Evolutionary conservation across 768 basidiomycete species (phyloP).

Genomic region (Gelatoporia subvermispora): DNA sequence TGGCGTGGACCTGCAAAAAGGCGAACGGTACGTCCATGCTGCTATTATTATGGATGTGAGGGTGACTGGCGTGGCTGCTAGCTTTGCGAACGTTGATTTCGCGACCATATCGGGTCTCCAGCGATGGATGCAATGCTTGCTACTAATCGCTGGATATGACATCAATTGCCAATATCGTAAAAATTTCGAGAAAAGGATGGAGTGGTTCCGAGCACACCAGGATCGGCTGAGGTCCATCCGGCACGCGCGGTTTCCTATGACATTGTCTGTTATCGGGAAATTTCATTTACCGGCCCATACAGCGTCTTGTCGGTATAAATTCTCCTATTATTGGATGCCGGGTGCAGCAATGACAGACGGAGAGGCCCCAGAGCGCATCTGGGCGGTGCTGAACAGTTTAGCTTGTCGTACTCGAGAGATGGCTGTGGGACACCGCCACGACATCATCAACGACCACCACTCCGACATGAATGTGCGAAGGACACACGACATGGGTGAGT

Average conservation of each 20-base stretch:
- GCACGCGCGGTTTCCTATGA: conserved; percentile 1
- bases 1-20: conserved; percentile 12
- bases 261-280: conserved; percentile 6
- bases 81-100: conserved; percentile 10
- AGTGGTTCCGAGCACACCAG: conserved; percentile 2
- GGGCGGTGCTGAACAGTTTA: conserved; percentile 7
- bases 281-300: conserved; percentile 13
- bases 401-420: conserved; percentile 10
- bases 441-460: conserved; percentile 14
- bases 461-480: conserved; percentile 10
- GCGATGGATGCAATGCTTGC: conserved; percentile 3
- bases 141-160: conserved; percentile 17
- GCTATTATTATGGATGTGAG: background rate
- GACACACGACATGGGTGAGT: conserved; percentile 7
- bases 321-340: conserved; percentile 8
- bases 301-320: conserved; percentile 2
- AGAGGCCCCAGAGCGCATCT: conserved; percentile 11
- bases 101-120: conserved; percentile 7
- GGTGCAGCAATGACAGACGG: conserved; percentile 13
- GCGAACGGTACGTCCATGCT: conserved; percentile 10
- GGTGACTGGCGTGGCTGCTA: background rate
- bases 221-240: no score
- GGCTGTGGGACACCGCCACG: conserved; percentile 14
- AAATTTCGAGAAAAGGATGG: conserved; percentile 5
- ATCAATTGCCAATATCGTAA: conserved; percentile 22